Base-by-base conservation (phyloP, 2,329 filamentous ascomycete genomes). In the Beauveria scarabaeidicola region DNA sequence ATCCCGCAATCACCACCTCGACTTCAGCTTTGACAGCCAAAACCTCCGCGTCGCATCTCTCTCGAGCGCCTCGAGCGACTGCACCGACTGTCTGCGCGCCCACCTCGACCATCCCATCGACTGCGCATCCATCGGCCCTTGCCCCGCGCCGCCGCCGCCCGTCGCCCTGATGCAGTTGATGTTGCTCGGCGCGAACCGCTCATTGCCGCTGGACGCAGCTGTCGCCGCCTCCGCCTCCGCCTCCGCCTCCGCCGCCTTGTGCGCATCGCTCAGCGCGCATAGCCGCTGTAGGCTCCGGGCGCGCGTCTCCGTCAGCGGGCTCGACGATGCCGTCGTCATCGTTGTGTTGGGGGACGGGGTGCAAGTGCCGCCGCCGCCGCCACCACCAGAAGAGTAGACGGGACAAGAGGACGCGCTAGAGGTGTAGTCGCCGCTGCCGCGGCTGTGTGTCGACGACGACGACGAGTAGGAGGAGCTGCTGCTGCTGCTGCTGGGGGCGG, bases 231-330 rank as follows among this genome's bases (percentile, higher is more conserved):
- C 29, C 29, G 10, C 29, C 29, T 4, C 29, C 27, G 9, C 29
- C 11, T 36, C 13, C 11, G 2, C 32, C 13, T 36, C 32, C 11
- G 5, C 32, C 32, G 5, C 44, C 8, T 13, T 25, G 19, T 38
- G 25, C 11, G 41, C 43, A 6, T 23, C 38, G 40, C 56, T 29
- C n/a, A 58, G 21, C n/a, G 52, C 56, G 19, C 56, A 58, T 17
- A 58, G 47, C 19, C 56, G 56, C 56, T 52, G 56, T 10, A 58
- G 40, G n/a, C 56, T 52, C 47, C 15, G 6, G 19, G 56, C 56
- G 25, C 56, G 56, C 5, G 27, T 13, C 25, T 52, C 19, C 5
- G 56, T 58, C 5, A 58, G 40, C 23, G 47, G 56, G 19, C 56
- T 52, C 27, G 44, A 13, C 3, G 53, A 21, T 43, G 19, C 27